phyloP scores from a whole-genome alignment of 1,284 basidiomycete genomes.

The Malassezia arunalokei region DNA sequence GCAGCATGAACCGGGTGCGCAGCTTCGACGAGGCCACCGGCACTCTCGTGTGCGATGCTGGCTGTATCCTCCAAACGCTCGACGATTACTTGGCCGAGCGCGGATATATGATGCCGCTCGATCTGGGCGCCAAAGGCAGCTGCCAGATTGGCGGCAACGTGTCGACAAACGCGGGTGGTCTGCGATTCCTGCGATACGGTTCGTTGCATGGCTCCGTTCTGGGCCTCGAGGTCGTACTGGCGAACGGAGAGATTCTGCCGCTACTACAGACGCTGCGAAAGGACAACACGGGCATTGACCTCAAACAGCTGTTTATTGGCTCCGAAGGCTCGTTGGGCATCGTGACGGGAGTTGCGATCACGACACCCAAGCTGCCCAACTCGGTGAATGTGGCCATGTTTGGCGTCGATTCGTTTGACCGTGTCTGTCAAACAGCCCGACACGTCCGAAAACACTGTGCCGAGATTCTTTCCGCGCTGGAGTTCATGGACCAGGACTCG shows the following conservation, averaged over 20 bases:
- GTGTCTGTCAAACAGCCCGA: slow-evolving; percentile 52
- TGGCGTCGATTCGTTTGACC: slow-evolving; percentile 52
- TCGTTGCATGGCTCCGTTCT: slow-evolving; percentile 88
- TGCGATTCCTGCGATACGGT: slow-evolving; percentile 85
- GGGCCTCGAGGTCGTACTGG: slow-evolving; percentile 90
- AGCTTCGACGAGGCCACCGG: slow-evolving; percentile 66
- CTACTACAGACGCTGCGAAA: slow-evolving; percentile 58
- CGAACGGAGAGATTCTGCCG: slow-evolving; percentile 68
- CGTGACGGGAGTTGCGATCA: slow-evolving; percentile 86
- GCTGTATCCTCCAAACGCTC: slow-evolving; percentile 82
- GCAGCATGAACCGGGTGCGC: slow-evolving; percentile 71
- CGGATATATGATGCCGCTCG: slow-evolving; percentile 92
- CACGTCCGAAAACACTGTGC: slow-evolving; percentile 61
- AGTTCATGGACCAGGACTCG: slow-evolving; percentile 80
- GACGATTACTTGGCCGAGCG: slow-evolving; percentile 75
- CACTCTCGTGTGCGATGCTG: slow-evolving; percentile 62
- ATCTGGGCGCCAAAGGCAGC: slow-evolving; percentile 93
- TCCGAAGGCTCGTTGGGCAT: slow-evolving; percentile 91
- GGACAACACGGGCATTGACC: slow-evolving; percentile 98
- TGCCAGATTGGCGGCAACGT: slow-evolving; percentile 98
- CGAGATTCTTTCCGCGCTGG: slow-evolving; percentile 94
- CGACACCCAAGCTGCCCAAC: slow-evolving; percentile 78
- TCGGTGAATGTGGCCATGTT: slow-evolving; percentile 53
- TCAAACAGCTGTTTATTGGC: slow-evolving; percentile 97
- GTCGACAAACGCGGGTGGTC: slow-evolving; percentile 91